Evolutionary conservation across 768 basidiomycete genomes (phyloP).

Genomic region (Suillus tomentosus): DNA sequence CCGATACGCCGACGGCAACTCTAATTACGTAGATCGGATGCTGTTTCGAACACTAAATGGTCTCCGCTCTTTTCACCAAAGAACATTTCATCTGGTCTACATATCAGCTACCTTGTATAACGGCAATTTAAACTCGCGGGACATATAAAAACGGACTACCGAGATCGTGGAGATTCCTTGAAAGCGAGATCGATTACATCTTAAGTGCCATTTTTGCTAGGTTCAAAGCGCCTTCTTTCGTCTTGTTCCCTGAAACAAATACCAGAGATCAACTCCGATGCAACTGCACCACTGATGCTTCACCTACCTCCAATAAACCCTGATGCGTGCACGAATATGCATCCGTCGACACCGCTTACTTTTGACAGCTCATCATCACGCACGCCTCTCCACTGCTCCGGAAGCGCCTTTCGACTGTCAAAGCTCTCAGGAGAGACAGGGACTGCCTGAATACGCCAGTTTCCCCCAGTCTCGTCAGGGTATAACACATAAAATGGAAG

Average conservation of each 20-base stretch:
- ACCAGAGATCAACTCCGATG: slow-evolving; percentile 2
- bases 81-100: slow-evolving; percentile 4
- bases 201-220: slow-evolving; percentile 72
- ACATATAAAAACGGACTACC: slow-evolving; percentile 3
- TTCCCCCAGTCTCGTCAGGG: slow-evolving; percentile 72
- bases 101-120: neutral
- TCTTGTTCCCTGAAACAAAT: slow-evolving; percentile 69
- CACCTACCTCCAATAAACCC: slow-evolving; percentile 92
- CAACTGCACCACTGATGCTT: slow-evolving; percentile 12
- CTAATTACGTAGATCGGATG: neutral
- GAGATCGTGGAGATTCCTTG: slow-evolving; percentile 1
- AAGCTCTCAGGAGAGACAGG: slow-evolving; percentile 83
- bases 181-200: slow-evolving; percentile 26
- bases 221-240: slow-evolving; percentile 82
- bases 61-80: slow-evolving; percentile 3
- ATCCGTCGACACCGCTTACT: slow-evolving; percentile 72
- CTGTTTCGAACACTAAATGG: neutral
- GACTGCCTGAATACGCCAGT: slow-evolving; percentile 94
- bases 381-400: slow-evolving; percentile 91
- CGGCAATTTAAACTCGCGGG: slow-evolving; percentile 8
- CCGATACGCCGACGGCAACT: neutral
- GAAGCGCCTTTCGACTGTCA: slow-evolving; percentile 87
- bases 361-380: slow-evolving; percentile 81
- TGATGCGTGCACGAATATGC: slow-evolving; percentile 93
- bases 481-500: slow-evolving; percentile 86